phyloP scores from a whole-genome alignment of 257 asterid genomes.

The Rauvolfia tetraphylla region DNA sequence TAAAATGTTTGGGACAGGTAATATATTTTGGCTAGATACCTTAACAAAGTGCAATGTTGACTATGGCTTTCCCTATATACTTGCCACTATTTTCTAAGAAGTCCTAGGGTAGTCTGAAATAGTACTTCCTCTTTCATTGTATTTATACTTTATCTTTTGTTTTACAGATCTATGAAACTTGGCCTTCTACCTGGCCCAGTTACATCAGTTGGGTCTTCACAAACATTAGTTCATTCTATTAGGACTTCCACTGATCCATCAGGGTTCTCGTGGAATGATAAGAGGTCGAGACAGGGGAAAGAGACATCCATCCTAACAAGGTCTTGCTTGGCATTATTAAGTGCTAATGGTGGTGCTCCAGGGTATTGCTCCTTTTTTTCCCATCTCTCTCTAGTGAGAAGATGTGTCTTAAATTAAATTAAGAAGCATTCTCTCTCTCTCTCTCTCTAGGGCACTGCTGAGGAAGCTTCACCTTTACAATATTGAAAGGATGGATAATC shows the following conservation, averaged over 20 bases:
- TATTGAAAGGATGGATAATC: constrained; percentile 70
- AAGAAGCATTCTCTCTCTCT: background rate
- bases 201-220: constrained; percentile 41
- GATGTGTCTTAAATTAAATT: background rate
- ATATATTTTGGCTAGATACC: background rate
- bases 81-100: background rate
- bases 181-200: constrained; percentile 58
- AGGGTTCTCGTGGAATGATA: constrained; percentile 67
- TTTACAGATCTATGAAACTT: constrained; percentile 71
- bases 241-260: constrained; percentile 59
- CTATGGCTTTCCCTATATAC: background rate
- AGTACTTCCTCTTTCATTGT: background rate
- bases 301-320: constrained; percentile 58
- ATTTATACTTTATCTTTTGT: background rate
- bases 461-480: constrained; percentile 74
- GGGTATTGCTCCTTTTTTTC: constrained; percentile 46
- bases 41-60: background rate
- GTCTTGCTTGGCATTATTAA: constrained; percentile 73
- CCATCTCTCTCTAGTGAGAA: background rate
- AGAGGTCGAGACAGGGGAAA: constrained; percentile 66
- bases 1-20: background rate
- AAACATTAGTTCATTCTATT: constrained; percentile 40
- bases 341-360: constrained; percentile 56
- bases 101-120: background rate
- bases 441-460: constrained; percentile 46